Evolutionary conservation across 345 rosid genomes (phyloP).

Genomic region (Clarkia xantiana): DNA sequence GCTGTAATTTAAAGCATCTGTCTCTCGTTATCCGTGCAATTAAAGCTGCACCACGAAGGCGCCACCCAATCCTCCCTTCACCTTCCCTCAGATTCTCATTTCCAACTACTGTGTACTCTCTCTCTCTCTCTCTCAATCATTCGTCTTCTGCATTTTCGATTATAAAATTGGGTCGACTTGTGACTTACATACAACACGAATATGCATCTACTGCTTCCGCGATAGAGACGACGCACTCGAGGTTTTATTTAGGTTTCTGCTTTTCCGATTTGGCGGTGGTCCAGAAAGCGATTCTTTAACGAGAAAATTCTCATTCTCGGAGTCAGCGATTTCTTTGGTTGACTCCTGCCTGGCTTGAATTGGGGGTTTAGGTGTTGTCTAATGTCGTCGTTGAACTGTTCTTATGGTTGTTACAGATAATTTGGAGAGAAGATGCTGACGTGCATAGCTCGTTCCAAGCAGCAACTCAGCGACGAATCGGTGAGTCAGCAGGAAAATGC

Average conservation of each 20-base stretch:
- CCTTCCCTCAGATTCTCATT: neutral
- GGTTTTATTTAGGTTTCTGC: too few species aligned
- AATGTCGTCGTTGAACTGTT: neutral
- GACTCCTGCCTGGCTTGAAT: too few species aligned
- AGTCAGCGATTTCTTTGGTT: too few species aligned
- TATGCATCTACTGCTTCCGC: too few species aligned
- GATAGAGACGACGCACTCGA: too few species aligned
- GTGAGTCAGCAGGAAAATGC: constrained; percentile 38
- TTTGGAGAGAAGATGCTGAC: constrained; percentile 50
- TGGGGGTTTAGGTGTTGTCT: too few species aligned
- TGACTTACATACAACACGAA: too few species aligned
- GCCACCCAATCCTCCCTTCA: constrained; percentile 3
- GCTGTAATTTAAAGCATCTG: constrained; percentile 8
- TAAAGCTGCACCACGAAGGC: neutral
- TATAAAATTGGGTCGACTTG: too few species aligned
- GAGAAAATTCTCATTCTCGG: too few species aligned
- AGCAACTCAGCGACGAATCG: constrained; percentile 63
- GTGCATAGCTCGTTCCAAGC: constrained; percentile 85
- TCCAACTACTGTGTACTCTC: neutral
- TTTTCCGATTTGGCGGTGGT: too few species aligned
- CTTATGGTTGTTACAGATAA: constrained; percentile 2
- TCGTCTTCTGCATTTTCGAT: neutral
- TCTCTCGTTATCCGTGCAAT: constrained; percentile 12
- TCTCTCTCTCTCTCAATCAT: constrained; percentile 1
- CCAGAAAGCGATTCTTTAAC: too few species aligned